Evolutionary conservation across 2,329 filamentous ascomycete genomes (phyloP).

Genomic region (Aspergillus sp.): DNA sequence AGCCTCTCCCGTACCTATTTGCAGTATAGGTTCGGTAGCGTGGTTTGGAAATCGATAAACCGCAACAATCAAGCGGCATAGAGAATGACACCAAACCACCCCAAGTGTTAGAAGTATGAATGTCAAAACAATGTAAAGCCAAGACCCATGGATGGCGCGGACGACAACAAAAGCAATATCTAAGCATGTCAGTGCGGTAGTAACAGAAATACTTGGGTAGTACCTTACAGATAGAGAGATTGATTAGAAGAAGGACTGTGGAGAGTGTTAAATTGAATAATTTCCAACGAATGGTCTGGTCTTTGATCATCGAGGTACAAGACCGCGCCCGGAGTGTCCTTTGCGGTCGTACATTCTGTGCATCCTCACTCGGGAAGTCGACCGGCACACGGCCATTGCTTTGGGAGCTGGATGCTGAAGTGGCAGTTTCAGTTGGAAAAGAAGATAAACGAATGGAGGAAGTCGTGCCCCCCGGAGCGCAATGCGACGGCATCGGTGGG

Average conservation of each 20-base stretch:
- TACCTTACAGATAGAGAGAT: conserved; percentile 65
- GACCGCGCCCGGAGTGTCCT: conserved; percentile 14
- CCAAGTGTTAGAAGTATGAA: conserved; percentile 72
- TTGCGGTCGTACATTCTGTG: conserved; percentile 10
- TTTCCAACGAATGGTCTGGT: conserved; percentile 54
- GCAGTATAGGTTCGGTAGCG: conserved; percentile 26
- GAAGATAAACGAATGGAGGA: background rate
- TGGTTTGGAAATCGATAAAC: conserved; percentile 48
- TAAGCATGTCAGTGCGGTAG: conserved; percentile 36
- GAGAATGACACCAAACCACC: conserved; percentile 77
- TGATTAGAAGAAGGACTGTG: conserved; percentile 59
- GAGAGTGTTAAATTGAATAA: conserved; percentile 65
- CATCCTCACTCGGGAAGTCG: background rate
- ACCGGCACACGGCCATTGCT: background rate
- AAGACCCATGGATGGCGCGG: conserved; percentile 61
- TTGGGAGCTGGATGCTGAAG: background rate
- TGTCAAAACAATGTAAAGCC: conserved; percentile 78
- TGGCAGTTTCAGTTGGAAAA: background rate
- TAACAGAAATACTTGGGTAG: background rate
- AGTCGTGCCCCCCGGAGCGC: background rate
- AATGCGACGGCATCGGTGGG: background rate
- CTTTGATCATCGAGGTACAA: conserved; percentile 50
- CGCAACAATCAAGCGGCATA: conserved; percentile 72
- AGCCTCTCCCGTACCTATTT: conserved; percentile 54
- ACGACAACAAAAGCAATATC: conserved; percentile 73